These are phyloP conservation scores for Malus orientalis DNA, from an alignment of 306 rosid species.

Conservation along the genomic window DNA sequence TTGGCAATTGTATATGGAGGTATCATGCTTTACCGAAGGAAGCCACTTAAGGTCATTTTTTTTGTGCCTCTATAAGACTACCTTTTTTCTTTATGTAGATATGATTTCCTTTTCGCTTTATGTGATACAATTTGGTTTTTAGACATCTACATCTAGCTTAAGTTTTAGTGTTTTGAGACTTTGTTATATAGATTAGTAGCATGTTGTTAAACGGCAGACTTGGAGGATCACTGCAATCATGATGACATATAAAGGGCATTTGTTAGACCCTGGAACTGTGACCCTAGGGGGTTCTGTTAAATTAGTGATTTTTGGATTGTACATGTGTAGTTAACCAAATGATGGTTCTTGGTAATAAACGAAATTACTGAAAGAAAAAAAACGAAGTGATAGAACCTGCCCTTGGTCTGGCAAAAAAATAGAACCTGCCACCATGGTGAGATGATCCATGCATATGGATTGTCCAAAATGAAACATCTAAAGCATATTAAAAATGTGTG, in stretches of 20 bases:
- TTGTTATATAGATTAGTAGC: background rate
- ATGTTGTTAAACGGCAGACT: background rate
- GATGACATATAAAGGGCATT: background rate
- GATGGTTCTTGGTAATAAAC: background rate
- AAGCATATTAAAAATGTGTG: background rate
- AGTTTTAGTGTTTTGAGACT: background rate
- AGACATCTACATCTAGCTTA: background rate
- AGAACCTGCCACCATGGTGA: background rate
- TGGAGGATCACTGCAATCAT: too few relatives aligned
- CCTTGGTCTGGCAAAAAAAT: background rate
- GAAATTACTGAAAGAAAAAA: background rate
- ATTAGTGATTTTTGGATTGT: background rate
- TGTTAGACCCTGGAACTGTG: background rate
- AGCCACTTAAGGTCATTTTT: constrained; percentile 63
- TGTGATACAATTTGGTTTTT: background rate
- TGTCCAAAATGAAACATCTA: background rate
- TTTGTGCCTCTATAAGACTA: background rate
- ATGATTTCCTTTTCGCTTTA: background rate
- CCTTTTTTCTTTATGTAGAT: background rate
- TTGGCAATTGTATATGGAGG: constrained; percentile 68
- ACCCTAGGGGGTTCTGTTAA: background rate
- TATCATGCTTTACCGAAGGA: constrained; percentile 41
- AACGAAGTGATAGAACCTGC: background rate
- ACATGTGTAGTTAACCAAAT: background rate
- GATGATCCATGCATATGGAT: background rate